Evolutionary conservation across 352 stramenopile species (phyloP).

Genomic region (Pelagophyceae sp.): DNA sequence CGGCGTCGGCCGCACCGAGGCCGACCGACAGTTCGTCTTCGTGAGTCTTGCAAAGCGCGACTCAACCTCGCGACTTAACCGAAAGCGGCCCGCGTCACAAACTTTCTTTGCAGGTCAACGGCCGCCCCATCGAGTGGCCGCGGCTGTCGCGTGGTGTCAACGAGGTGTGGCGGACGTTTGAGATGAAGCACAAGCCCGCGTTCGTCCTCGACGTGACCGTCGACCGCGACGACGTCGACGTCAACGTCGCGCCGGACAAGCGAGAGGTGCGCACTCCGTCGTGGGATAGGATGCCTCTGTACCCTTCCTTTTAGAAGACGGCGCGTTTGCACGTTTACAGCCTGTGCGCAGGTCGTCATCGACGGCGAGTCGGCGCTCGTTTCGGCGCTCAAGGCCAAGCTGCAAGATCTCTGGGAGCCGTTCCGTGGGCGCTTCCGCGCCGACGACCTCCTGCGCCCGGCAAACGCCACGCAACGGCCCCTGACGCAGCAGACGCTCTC

Average conservation of each 20-base stretch:
- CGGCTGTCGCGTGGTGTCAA: constrained; percentile 66
- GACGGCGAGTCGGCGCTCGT: constrained; percentile 19
- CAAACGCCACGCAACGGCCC: not conserved
- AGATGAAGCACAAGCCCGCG: constrained; percentile 78
- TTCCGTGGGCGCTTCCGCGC: not conserved
- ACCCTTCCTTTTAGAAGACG: constrained; percentile 27
- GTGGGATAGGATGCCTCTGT: constrained; percentile 45
- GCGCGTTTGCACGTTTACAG: no score
- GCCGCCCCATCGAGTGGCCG: constrained; percentile 82
- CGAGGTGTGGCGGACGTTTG: constrained; percentile 73
- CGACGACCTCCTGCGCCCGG: not conserved
- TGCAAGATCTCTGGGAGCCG: constrained; percentile 31
- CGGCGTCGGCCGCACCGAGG: constrained; percentile 47
- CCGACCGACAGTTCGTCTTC: constrained; percentile 86
- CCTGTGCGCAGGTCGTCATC: no score
- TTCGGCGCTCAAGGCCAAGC: constrained; percentile 25
- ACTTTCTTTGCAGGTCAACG: no score
- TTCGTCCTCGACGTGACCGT: constrained; percentile 81
- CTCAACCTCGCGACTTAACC: no score
- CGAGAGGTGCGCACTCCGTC: constrained; percentile 83
- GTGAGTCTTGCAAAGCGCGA: no score
- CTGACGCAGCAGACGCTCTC: constrained; percentile 5
- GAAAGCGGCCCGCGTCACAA: no score
- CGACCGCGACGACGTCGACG: constrained; percentile 75
- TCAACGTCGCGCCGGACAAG: constrained; percentile 96